A percentile compares a stretch with the other conserved stretches of the same genome.
These are phyloP conservation scores for Cladosporium austrohemisphaericum DNA, from an alignment of 2,329 filamentous ascomycete genomes.

Conservation along the genomic window DNA sequence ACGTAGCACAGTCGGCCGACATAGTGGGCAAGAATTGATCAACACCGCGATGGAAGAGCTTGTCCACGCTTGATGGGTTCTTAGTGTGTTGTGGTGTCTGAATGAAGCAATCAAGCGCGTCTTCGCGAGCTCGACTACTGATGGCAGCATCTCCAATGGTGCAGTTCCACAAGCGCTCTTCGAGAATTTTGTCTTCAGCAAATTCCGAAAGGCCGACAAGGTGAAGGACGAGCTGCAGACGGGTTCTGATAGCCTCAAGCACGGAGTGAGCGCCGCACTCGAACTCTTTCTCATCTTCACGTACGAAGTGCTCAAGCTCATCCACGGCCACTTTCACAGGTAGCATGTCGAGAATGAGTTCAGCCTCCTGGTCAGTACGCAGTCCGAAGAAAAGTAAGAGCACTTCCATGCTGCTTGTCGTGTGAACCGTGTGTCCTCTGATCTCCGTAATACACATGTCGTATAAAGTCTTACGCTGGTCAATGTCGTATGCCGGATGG, in stretches of 20 bases:
- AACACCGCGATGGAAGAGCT: slow-evolving; percentile 10
- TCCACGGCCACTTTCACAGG: slow-evolving; percentile 30
- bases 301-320: slow-evolving; percentile 38
- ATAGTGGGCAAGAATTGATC: slow-evolving; percentile 11
- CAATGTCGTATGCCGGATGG: slow-evolving; percentile 7
- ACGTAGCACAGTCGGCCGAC: slow-evolving; percentile 12
- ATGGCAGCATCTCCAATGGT: slow-evolving; percentile 22
- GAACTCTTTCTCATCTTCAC: neutral
- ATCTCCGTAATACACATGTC: slow-evolving; percentile 24
- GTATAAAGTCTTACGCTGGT: slow-evolving; percentile 24
- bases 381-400: slow-evolving; percentile 21
- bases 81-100: neutral
- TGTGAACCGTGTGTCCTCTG: slow-evolving; percentile 16
- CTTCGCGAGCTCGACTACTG: slow-evolving; percentile 18
- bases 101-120: slow-evolving; percentile 13
- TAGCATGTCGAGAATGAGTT: slow-evolving; percentile 22
- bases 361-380: slow-evolving; percentile 16
- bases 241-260: slow-evolving; percentile 6
- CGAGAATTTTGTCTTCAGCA: slow-evolving; percentile 11
- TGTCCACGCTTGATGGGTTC: neutral
- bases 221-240: slow-evolving; percentile 59
- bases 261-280: neutral
- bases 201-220: slow-evolving; percentile 17
- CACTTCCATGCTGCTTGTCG: slow-evolving; percentile 26
- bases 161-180: slow-evolving; percentile 18